Conservation (phyloP, 495 filamentous ascomycete species). For the Hypoxylon crocopeplum region DNA sequence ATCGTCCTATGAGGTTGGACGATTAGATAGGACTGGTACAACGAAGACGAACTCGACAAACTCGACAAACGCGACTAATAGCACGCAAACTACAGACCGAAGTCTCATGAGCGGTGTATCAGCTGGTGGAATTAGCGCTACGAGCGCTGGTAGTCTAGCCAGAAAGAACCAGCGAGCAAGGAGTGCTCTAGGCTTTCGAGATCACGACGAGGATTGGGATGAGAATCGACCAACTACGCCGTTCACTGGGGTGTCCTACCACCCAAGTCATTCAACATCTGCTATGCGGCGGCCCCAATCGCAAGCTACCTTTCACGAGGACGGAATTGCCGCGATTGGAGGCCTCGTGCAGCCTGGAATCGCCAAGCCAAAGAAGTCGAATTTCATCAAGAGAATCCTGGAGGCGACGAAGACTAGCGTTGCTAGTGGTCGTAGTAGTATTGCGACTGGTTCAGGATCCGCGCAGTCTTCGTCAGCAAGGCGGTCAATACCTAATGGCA, state of each 20-base stretch:
- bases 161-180: conserved; percentile 67
- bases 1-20: conserved; percentile 83
- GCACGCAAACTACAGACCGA: conserved; percentile 76
- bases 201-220: conserved; percentile 53
- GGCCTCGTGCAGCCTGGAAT: conserved; percentile 74
- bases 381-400: conserved; percentile 96
- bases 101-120: conserved; percentile 94
- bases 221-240: conserved; percentile 70
- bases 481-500: conserved; percentile 44
- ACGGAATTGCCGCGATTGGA: conserved; percentile 65
- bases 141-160: conserved; percentile 91
- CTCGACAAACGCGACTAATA: conserved; percentile 76
- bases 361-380: conserved; percentile 81
- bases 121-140: conserved; percentile 89
- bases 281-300: conserved; percentile 54
- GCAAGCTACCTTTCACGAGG: conserved; percentile 54
- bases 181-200: conserved; percentile 60
- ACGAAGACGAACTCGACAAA: conserved; percentile 84
- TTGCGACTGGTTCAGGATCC: conserved; percentile 64
- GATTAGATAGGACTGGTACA: conserved; percentile 79
- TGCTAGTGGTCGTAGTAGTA: conserved; percentile 85
- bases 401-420: conserved; percentile 94
- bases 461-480: conserved; percentile 37
- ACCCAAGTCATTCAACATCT: conserved; percentile 77
- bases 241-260: conserved; percentile 78